A percentile compares a stretch with the other conserved stretches of the same genome.
Conservation (phyloP, 345 rosid species). For the Corchorus olitorius region DNA sequence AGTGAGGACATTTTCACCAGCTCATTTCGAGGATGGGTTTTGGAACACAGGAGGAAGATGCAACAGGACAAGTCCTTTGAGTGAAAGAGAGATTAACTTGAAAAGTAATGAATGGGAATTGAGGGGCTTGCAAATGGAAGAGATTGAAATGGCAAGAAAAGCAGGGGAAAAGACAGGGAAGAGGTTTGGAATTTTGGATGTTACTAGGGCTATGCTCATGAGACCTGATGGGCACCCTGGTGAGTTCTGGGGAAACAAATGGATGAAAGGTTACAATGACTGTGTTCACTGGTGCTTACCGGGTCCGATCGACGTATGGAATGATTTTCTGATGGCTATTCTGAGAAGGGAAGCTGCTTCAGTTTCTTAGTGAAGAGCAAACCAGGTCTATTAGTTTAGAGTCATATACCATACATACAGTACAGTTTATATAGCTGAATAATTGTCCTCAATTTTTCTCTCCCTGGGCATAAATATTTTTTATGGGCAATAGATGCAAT, state of each 20-base stretch:
- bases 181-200: slow-evolving; percentile 54
- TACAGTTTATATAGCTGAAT: not conserved
- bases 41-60: slow-evolving; percentile 85
- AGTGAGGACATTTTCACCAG: slow-evolving; percentile 78
- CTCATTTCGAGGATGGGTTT: slow-evolving; percentile 80
- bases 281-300: slow-evolving; percentile 96
- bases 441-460: not conserved
- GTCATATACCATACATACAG: slow-evolving; percentile 3
- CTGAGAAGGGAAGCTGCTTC: slow-evolving; percentile 30
- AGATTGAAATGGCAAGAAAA: slow-evolving; percentile 36
- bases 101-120: slow-evolving; percentile 45
- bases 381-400: not conserved
- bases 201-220: slow-evolving; percentile 71
- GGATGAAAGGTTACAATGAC: slow-evolving; percentile 83
- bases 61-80: slow-evolving; percentile 53
- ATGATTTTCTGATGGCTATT: slow-evolving; percentile 58
- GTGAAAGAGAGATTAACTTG: slow-evolving; percentile 27
- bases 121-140: slow-evolving; percentile 54
- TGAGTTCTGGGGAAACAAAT: slow-evolving; percentile 64
- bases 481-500: not conserved
- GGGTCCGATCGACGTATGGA: slow-evolving; percentile 82
- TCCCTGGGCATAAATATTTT: not conserved
- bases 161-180: slow-evolving; percentile 32
- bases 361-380: slow-evolving; percentile 8
- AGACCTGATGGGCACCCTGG: slow-evolving; percentile 89